Conservation (phyloP, 805 yeast genomes). For the Hanseniaspora jakobsenii region DNA sequence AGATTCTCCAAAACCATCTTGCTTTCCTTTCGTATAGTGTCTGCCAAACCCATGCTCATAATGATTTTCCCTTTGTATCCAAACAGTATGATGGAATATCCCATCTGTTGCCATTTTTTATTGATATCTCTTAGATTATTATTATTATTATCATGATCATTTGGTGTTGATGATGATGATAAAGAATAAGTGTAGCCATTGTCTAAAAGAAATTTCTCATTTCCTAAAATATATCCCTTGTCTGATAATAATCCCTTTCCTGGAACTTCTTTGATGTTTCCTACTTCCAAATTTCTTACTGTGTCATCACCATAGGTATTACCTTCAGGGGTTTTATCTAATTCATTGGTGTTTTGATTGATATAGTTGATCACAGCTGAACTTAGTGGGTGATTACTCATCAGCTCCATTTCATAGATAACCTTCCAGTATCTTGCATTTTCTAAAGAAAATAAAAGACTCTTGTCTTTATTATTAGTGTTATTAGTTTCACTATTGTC, state of each 20-base stretch:
- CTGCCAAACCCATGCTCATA: conserved; percentile 49
- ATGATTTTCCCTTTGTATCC: conserved; percentile 33
- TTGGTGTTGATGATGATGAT: too few relatives aligned
- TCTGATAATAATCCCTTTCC: conserved; percentile 42
- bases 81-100: conserved; percentile 51
- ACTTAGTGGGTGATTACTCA: conserved; percentile 61
- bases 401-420: conserved; percentile 36
- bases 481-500: too few relatives aligned
- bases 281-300: too few relatives aligned
- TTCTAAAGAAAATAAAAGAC: too few relatives aligned
- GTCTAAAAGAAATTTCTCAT: conserved; percentile 46
- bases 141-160: too few relatives aligned
- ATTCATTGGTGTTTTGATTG: too few relatives aligned
- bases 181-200: conserved; percentile 31
- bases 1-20: conserved; percentile 36
- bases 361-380: conserved; percentile 40
- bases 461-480: too few relatives aligned
- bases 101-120: conserved; percentile 59
- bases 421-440: too few relatives aligned
- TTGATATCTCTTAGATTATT: too few relatives aligned
- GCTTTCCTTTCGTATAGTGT: conserved; percentile 49
- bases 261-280: conserved; percentile 32
- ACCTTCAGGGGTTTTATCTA: too few relatives aligned
- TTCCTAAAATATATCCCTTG: conserved; percentile 40
- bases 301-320: too few relatives aligned